These are phyloP conservation scores for Parmelia sp. DNA, from an alignment of 495 filamentous ascomycete genomes.

Conservation along the genomic window DNA sequence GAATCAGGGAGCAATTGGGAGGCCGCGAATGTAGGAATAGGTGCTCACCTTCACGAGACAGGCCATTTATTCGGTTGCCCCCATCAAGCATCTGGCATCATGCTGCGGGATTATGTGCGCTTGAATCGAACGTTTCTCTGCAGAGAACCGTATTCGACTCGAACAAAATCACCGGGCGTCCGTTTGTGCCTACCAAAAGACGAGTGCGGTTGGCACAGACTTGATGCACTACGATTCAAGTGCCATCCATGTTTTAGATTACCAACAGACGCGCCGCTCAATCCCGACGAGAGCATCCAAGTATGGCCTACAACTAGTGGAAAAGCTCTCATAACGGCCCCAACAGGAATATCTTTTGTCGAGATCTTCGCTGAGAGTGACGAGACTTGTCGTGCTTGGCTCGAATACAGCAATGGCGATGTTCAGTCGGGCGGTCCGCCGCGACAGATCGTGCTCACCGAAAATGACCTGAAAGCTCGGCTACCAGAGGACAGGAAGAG, in stretches of 20 bases:
- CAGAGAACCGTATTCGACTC: slow-evolving; percentile 73
- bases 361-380: slow-evolving; percentile 76
- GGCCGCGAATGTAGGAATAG: slow-evolving; percentile 83
- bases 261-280: slow-evolving; percentile 62
- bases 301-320: slow-evolving; percentile 82
- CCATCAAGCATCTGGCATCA: slow-evolving; percentile 79
- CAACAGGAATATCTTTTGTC: slow-evolving; percentile 72
- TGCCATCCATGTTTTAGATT: slow-evolving; percentile 86
- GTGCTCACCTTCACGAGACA: slow-evolving; percentile 82
- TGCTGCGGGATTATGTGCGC: slow-evolving; percentile 78
- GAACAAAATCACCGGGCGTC: slow-evolving; percentile 71
- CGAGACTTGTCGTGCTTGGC: slow-evolving; percentile 64
- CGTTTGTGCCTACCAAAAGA: slow-evolving; percentile 65
- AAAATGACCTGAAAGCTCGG: slow-evolving; percentile 63
- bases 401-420: slow-evolving; percentile 67
- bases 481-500: slow-evolving; percentile 66
- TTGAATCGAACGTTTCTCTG: slow-evolving; percentile 77
- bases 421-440: slow-evolving; percentile 53
- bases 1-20: slow-evolving; percentile 88
- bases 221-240: slow-evolving; percentile 81
- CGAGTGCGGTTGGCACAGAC: slow-evolving; percentile 81
- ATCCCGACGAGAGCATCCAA: slow-evolving; percentile 71
- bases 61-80: slow-evolving; percentile 85
- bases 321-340: slow-evolving; percentile 70
- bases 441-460: slow-evolving; percentile 64